Evolutionary conservation across 1,284 basidiomycete species (phyloP), one percentile per base, ranked within the genome.

Genomic region (Wallemia hederae): DNA sequence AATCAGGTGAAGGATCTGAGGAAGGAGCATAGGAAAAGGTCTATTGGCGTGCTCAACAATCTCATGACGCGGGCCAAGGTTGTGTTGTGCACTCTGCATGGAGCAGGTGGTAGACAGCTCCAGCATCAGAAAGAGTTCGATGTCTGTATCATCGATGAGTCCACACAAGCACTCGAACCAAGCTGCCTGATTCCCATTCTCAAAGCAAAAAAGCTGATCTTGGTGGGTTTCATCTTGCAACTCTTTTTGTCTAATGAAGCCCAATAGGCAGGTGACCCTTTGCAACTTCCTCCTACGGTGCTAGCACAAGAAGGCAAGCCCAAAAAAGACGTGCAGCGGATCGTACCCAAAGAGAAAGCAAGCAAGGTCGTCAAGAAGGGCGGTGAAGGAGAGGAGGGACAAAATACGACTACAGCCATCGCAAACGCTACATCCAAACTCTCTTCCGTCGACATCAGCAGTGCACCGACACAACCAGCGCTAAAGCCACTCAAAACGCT

Each of bases 171-270:
- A 1, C 70, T 94, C n/a, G 91, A 97, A 72, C 85, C 89, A 7
- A 85, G 89, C 1, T 96, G 91, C 70, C 96, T 92, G 90, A 81
- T 96, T 28, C 90, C 92, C 0, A 84, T 96, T 59, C 77, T 92
- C 68, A 90, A 89, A 70, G 81, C 78, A 1, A 81, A 80, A 69
- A 91, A 88, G 67, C 74, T 94, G 59, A 85, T 96, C 14, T 73
- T 96, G 2, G 89, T 88, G 1, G 85, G 89, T 0, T 85, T 1
- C 2, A 22, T 28, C 14, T 9, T 27, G 2, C 15, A 7, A 1
- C 55, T 17, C n/a, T 1, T 14, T 22, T n/a, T 31, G 2, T n/a
- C 2, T 1, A 24, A 24, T 39, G 25, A 14, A 17, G 19, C 59
- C 14, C 61, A 67, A 24, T 61, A 71, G 60, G 71, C 72, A 0